Evolutionary conservation across 768 basidiomycete genomes (phyloP).

Genomic region (Mycena polygramma): DNA sequence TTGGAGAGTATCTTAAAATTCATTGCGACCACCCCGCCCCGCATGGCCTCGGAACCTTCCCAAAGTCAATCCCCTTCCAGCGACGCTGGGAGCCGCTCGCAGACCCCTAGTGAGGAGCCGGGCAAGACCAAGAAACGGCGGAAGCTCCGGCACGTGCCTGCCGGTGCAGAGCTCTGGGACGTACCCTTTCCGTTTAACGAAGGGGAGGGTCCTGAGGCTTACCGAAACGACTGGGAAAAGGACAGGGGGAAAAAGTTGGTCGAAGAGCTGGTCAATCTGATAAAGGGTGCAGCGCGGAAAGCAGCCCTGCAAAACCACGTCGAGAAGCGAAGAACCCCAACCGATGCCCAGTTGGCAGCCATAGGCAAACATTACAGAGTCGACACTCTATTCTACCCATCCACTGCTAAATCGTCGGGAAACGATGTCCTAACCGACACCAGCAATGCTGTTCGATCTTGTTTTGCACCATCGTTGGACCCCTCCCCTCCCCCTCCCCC

Average conservation of each 20-base stretch:
- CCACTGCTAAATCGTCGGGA: conserved; percentile 24
- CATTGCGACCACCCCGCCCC: conserved; percentile 53
- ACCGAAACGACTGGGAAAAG: conserved; percentile 73
- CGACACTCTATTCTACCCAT: conserved; percentile 24
- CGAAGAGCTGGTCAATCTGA: conserved; percentile 68
- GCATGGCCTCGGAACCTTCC: conserved; percentile 6
- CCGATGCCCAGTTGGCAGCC: conserved; percentile 22
- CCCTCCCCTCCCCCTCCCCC: conserved; percentile 19
- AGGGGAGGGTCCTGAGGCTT: conserved; percentile 80
- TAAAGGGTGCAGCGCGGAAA: conserved; percentile 72
- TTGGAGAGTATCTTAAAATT: conserved; percentile 73
- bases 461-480: conserved; percentile 9
- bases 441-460: conserved; percentile 34
- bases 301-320: conserved; percentile 69
- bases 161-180: conserved; percentile 87
- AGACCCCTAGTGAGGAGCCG: conserved; percentile 32
- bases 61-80: conserved; percentile 21
- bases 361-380: conserved; percentile 33
- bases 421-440: conserved; percentile 45
- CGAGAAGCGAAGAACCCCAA: conserved; percentile 40
- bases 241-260: conserved; percentile 74
- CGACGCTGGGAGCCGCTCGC: conserved; percentile 14
- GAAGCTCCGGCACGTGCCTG: conserved; percentile 76
- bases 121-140: conserved; percentile 64
- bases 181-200: conserved; percentile 81